Base-by-base conservation (phyloP, 768 basidiomycete genomes). In the Russula earlei region DNA sequence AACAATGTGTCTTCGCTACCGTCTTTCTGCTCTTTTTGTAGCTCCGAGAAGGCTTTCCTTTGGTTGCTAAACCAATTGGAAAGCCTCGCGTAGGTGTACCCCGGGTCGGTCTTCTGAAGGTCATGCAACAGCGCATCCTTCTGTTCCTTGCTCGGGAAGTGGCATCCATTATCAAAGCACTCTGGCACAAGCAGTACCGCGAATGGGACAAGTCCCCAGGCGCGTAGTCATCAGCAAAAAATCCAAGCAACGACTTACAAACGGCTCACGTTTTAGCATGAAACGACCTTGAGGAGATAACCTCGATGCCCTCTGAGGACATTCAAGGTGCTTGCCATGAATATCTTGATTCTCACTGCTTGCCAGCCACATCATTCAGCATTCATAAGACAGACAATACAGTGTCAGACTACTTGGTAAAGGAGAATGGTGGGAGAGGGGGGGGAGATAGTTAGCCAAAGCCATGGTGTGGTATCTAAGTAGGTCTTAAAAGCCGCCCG, bases 101-200 rank as follows among this genome's bases (percentile, higher is more conserved):
- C 41, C 5, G 55, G 55, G 15, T 50, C 55, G 17, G 55, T 56
- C 48, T 50, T 43, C 42, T 29, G 55, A 37, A 56, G 33, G 22
- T 56, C 33, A 14, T 20, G 48, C 42, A 56, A 38, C 15, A 56
- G 1, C 2, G 33, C 34, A 5, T 44, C 42, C 44, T 56, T 50
- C 36, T 45, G 25, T 29, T 49, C 33, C 42, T 11, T 49, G 25
- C 10, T 50, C 14, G 55, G 55, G 11, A 44, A 38, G 10, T 49
- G 49, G 24, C 48, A 50, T 15, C 49, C 42, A 2, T 15, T 29
- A 22, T 43, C 55, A 4, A 49, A 56, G 43, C 20, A 10, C 3
- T 22, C 55, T 56, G 54, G 33, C 15, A 34, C n/a, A 4, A 1
- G 17, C 8, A n/a, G 14, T 36, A 34, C n/a, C 27, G 14, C 17